These are phyloP conservation scores for Cladophialophora psammophila DNA, from an alignment of 2,329 filamentous ascomycete species.

Conservation along the genomic window DNA sequence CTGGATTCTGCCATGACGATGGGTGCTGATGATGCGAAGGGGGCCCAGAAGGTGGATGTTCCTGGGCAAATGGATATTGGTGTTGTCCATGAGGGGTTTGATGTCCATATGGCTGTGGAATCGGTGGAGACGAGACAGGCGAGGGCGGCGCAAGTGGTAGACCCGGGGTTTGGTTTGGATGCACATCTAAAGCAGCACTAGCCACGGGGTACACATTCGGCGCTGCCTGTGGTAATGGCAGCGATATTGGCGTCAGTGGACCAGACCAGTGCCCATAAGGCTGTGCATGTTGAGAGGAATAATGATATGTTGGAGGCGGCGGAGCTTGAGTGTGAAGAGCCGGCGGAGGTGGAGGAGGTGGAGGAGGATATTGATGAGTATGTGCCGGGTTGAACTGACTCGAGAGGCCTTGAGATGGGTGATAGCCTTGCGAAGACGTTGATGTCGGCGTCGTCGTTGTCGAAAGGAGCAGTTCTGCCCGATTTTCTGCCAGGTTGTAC, in stretches of 20 bases:
- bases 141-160: conserved; percentile 6
- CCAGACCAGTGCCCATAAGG: conserved; percentile 23
- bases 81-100: conserved; percentile 3
- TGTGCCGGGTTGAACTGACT: conserved; percentile 20
- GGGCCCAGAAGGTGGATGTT: conserved; percentile 16
- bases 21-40: conserved; percentile 7
- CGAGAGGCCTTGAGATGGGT: conserved; percentile 23
- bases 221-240: conserved; percentile 11
- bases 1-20: conserved; percentile 10
- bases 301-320: conserved; percentile 2
- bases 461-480: conserved; percentile 10
- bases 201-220: neutral
- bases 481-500: conserved; percentile 22
- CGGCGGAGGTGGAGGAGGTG: conserved; percentile 16
- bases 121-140: neutral
- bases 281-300: conserved; percentile 7
- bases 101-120: conserved; percentile 6
- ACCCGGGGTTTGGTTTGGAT: neutral
- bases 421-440: conserved; percentile 16
- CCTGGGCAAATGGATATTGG: neutral
- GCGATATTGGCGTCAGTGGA: conserved; percentile 14
- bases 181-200: neutral
- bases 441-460: neutral
- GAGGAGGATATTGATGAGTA: conserved; percentile 15
- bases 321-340: neutral